A percentile compares a stretch with the other conserved stretches of the same genome.
Conservation (phyloP, 352 stramenopile species). For the Pythium brachiatum region DNA sequence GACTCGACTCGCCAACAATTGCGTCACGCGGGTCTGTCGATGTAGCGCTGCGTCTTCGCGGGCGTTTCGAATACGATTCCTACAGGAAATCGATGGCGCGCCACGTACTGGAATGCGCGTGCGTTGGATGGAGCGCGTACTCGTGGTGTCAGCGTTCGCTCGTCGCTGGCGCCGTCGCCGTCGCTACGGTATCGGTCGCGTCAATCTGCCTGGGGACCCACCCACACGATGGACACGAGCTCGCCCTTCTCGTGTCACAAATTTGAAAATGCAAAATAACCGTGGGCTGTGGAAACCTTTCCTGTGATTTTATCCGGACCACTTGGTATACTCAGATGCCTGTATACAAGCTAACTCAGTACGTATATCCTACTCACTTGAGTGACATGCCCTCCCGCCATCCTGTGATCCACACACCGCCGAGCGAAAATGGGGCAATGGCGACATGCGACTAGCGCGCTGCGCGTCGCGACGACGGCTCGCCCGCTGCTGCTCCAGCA, state of each 20-base stretch:
- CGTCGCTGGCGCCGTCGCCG: no score
- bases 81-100: no score
- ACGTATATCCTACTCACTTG: neutral
- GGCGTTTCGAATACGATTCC: no score
- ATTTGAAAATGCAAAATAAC: conserved; percentile 34
- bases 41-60: neutral
- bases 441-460: neutral
- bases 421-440: neutral
- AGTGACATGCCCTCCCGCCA: neutral
- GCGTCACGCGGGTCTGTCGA: neutral
- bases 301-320: neutral
- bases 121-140: neutral
- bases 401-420: neutral
- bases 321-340: no score
- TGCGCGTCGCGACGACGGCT: neutral
- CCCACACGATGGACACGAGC: neutral
- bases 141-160: neutral
- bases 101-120: no score
- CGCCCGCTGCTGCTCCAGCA: neutral
- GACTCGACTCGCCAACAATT: neutral
- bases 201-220: neutral
- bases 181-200: neutral
- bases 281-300: neutral
- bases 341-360: neutral
- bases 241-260: conserved; percentile 8